A percentile compares a stretch with the other conserved stretches of the same genome.
These are phyloP conservation scores for Myrica gale DNA, from an alignment of 306 rosid genomes.

Conservation along the genomic window DNA sequence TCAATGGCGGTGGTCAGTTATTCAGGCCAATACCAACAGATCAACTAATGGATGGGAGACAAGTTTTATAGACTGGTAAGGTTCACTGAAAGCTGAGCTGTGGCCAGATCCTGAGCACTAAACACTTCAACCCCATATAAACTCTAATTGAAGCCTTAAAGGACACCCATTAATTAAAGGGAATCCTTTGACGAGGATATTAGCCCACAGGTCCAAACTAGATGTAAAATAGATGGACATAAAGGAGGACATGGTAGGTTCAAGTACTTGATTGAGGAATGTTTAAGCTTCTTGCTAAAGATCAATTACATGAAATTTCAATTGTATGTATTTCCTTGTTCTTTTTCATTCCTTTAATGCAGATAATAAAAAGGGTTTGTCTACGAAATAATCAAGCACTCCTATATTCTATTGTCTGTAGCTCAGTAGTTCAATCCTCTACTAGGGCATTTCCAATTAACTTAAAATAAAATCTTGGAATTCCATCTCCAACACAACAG, in stretches of 20 bases:
- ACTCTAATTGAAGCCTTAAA: neutral
- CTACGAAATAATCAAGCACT: neutral
- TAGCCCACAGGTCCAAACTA: neutral
- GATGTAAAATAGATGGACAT: neutral
- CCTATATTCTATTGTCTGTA: neutral
- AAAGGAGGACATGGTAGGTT: neutral
- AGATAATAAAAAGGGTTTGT: neutral
- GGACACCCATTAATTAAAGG: constrained; percentile 1
- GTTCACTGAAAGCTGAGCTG: constrained; percentile 2
- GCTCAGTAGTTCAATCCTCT: neutral
- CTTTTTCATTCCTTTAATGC: neutral
- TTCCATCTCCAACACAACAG: constrained; percentile 14
- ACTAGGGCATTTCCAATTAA: constrained; percentile 7
- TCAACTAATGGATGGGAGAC: neutral
- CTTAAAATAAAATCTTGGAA: constrained; percentile 2
- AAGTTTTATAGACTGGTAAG: neutral
- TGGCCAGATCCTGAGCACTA: neutral
- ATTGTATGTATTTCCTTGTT: neutral
- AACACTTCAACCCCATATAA: neutral
- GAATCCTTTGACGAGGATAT: neutral
- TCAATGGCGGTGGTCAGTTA: neutral
- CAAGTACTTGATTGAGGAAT: neutral
- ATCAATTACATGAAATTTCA: neutral
- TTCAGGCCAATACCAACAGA: neutral
- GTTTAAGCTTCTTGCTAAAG: neutral